Base-by-base conservation (phyloP, 225 moss, liverwort and hornwort genomes). In the Neckera pumila region DNA sequence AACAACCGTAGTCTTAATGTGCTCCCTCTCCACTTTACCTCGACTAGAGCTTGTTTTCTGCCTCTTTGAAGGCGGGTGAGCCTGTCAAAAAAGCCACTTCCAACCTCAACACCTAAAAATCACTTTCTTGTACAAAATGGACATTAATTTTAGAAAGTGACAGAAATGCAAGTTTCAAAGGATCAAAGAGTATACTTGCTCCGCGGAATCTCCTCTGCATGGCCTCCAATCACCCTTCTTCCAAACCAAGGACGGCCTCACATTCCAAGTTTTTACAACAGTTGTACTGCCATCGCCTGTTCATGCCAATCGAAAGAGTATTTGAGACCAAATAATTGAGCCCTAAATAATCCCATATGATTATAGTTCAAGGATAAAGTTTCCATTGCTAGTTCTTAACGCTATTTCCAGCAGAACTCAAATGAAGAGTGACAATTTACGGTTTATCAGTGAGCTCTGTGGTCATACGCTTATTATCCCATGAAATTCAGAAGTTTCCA, bases 231-330 rank as follows among this genome's bases (percentile, higher is more conserved):
- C 90, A 67, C 93, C 91, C 63, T 89, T 90, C 84, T 79, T 88
- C 94, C 94, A 94, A 80, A 92, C 85, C 83, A 94, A 90, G 61
- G 90, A 91, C 36, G 94, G 93, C 65, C 94, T 88, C 84, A 93
- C 88, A 82, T 92, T 89, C 93, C 93, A 92, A 81, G 88, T 62
- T 70, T 86, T 92, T 47, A 92, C 85, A 75, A 85, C 89, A 43
- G 72, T 38, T 72, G 88, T 93, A 89, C 89, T 91, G 75, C 86
- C 85, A 89, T 93, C 93, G n/a, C 93, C 94, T 94, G 90, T 89
- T 67, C 84, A 88, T 47, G 45, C 27, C 54, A 90, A 83, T 65
- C 36, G 42, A 76, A 70, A 81, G 69, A 40, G 40, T 43, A 49
- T 59, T 28, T 79, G 30, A 87, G 64, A 28, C 81, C 67, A 86